Evolutionary conservation across 495 filamentous ascomycete genomes (phyloP), one percentile per base, ranked within the genome.

Genomic region (Echria macrotheca): DNA sequence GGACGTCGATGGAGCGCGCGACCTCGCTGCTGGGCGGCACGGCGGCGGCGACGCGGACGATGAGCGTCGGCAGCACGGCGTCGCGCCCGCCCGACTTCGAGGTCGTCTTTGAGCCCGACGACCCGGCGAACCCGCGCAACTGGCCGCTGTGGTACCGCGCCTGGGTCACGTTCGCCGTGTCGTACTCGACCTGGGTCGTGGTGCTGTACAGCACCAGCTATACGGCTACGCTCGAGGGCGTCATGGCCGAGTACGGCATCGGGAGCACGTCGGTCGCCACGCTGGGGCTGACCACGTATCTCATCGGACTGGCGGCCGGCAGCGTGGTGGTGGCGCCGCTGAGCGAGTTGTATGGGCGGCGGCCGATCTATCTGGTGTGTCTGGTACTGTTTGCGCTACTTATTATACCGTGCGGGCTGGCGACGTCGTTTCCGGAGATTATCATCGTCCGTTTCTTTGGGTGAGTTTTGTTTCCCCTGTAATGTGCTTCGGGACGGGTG

Each of bases 201-300:
- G 85, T 95, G 19, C 68, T 95, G n/a, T 93, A 91, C 64, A 87
- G 82, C 11, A 95, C 90, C 2, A 85, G 81, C 48, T 95, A 91
- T 65, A 86, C 87, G 12, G 79, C 83, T 0, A 82, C 79, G 24
- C 76, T 81, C 18, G 70, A 79, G 0, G 79, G 83, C 1, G 75
- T 95, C 61, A 79, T 81, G 66, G 61, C 73, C 14, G 79, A 86
- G 44, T 94, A 88, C 59, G 59, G 71, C 40, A 70, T 82, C 24
- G 53, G 57, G 4, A 76, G 68, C 10, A 66, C 76, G 31, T 75
- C 80, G 0, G 55, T 85, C 21, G 78, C 80, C 11, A 86, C 87
- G 1, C 69, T 95, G 5, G 89, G 89, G 1, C 68, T 95, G 28
- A 93, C 89, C 2, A 86, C 82, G 7, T 95, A 93, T 54, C 70